A percentile compares a stretch with the other conserved stretches of the same genome.
Conservation (phyloP, 78 protist species). For the Pelomyxa schiedti region DNA sequence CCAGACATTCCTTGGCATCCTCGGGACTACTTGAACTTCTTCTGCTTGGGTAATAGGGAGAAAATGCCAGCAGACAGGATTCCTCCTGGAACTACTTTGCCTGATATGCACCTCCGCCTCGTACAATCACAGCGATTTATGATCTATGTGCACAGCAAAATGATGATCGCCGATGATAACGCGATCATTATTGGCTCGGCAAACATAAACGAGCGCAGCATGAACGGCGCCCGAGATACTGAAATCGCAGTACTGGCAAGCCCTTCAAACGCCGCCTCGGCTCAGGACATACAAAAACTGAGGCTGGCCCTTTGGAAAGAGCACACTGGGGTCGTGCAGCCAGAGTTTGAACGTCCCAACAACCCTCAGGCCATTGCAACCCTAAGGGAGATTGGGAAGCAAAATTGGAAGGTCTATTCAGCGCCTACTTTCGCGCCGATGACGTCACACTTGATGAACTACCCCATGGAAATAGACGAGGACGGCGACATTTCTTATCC, state of each 20-base stretch:
- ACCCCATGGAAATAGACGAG: neutral
- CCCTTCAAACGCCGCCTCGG: too few relatives aligned
- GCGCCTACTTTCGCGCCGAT: neutral
- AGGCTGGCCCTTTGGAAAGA: neutral
- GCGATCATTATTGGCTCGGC: constrained; percentile 65
- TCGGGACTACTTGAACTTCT: constrained; percentile 21
- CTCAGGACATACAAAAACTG: neutral
- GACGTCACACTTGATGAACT: neutral
- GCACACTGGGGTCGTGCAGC: neutral
- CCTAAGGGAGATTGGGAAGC: neutral
- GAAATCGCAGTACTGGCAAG: neutral
- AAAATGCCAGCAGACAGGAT: neutral
- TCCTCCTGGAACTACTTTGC: neutral
- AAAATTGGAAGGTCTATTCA: neutral
- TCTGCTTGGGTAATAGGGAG: constrained; percentile 16
- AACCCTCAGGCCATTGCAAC: neutral
- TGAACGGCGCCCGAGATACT: neutral
- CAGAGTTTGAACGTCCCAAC: neutral
- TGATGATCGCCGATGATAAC: constrained; percentile 73
- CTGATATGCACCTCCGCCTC: neutral
- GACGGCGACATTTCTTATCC: neutral
- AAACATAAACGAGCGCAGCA: constrained; percentile 70
- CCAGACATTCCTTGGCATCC: constrained; percentile 3
- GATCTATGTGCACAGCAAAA: constrained; percentile 73
- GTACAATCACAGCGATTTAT: neutral